These are phyloP conservation scores for Volutella citrinella DNA, from an alignment of 2,329 filamentous ascomycete species.

Conservation along the genomic window DNA sequence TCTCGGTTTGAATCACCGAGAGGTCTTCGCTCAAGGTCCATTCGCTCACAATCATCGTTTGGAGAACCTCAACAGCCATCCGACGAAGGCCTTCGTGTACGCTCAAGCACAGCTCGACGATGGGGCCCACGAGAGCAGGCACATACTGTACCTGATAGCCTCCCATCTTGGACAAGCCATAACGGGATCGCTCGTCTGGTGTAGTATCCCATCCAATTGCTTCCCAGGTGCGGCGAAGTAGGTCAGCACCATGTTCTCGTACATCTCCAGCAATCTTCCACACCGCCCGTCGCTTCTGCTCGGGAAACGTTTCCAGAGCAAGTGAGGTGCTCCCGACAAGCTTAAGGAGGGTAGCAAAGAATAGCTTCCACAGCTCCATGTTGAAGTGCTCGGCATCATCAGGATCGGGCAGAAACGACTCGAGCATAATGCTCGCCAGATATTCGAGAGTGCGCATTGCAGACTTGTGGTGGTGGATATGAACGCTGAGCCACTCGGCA, in stretches of 20 bases:
- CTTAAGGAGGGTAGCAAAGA: slow-evolving; percentile 85
- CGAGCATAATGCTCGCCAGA: slow-evolving; percentile 73
- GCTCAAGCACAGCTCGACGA: slow-evolving; percentile 90
- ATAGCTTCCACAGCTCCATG: slow-evolving; percentile 89
- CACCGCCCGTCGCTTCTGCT: slow-evolving; percentile 92
- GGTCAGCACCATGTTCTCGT: slow-evolving; percentile 81
- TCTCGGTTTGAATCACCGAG: slow-evolving; percentile 87
- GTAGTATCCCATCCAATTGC: slow-evolving; percentile 95
- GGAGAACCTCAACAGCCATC: slow-evolving; percentile 88
- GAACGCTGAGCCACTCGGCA: slow-evolving; percentile 82
- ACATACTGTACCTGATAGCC: slow-evolving; percentile 99
- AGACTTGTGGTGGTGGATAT: slow-evolving; percentile 90
- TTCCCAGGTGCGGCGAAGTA: slow-evolving; percentile 85
- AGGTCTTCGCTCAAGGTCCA: slow-evolving; percentile 95
- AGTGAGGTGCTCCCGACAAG: slow-evolving; percentile 86
- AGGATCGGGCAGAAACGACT: slow-evolving; percentile 79
- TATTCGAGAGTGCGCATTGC: slow-evolving; percentile 84
- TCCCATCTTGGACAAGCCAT: slow-evolving; percentile 79
- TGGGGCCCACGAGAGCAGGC: slow-evolving; percentile 82
- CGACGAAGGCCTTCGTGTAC: slow-evolving; percentile 87
- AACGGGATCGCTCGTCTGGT: slow-evolving; percentile 72
- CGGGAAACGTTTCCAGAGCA: slow-evolving; percentile 91
- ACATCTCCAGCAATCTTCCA: slow-evolving; percentile 99
- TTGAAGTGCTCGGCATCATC: slow-evolving; percentile 92
- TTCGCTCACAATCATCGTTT: slow-evolving; percentile 98